phyloP scores from a whole-genome alignment of 2,329 filamentous ascomycete genomes.

The Fusarium fracticaudum region DNA sequence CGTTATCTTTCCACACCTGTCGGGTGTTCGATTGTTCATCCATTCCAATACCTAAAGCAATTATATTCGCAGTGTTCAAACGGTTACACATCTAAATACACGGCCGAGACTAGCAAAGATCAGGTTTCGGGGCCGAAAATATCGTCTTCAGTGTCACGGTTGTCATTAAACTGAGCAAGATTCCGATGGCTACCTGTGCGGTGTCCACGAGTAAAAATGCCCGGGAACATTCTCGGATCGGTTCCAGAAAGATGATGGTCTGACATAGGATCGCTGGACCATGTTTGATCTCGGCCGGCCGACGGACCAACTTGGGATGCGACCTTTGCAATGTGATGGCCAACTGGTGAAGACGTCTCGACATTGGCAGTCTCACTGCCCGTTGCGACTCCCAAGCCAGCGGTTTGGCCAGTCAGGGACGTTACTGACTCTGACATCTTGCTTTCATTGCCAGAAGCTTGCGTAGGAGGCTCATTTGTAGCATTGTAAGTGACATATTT shows the following conservation, averaged over 20 bases:
- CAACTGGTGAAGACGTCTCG: slow-evolving; percentile 21
- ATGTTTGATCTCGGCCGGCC: slow-evolving; percentile 47
- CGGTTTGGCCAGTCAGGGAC: slow-evolving; percentile 16
- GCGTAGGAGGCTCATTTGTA: slow-evolving; percentile 29
- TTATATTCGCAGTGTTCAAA: not conserved
- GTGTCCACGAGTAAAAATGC: slow-evolving; percentile 66
- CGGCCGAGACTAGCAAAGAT: not conserved
- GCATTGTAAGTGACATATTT: slow-evolving; percentile 54
- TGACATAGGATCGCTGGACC: slow-evolving; percentile 51
- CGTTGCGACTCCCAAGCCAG: not conserved
- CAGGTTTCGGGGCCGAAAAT: slow-evolving; percentile 28
- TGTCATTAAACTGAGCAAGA: slow-evolving; percentile 40
- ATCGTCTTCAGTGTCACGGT: slow-evolving; percentile 30
- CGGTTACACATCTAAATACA: not conserved
- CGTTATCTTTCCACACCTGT: not conserved
- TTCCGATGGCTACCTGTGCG: slow-evolving; percentile 54
- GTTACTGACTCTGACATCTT: slow-evolving; percentile 32
- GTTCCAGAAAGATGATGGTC: slow-evolving; percentile 63
- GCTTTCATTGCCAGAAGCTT: slow-evolving; percentile 11
- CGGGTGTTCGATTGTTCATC: not conserved
- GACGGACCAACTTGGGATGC: slow-evolving; percentile 37
- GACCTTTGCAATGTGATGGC: slow-evolving; percentile 15
- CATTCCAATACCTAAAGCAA: not conserved
- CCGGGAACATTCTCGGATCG: slow-evolving; percentile 78
- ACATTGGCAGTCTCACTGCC: slow-evolving; percentile 10